Evolutionary conservation across 2,329 filamentous ascomycete species (phyloP), one percentile per base, ranked within the genome.

Genomic region (Emergomyces pasteurianus): DNA sequence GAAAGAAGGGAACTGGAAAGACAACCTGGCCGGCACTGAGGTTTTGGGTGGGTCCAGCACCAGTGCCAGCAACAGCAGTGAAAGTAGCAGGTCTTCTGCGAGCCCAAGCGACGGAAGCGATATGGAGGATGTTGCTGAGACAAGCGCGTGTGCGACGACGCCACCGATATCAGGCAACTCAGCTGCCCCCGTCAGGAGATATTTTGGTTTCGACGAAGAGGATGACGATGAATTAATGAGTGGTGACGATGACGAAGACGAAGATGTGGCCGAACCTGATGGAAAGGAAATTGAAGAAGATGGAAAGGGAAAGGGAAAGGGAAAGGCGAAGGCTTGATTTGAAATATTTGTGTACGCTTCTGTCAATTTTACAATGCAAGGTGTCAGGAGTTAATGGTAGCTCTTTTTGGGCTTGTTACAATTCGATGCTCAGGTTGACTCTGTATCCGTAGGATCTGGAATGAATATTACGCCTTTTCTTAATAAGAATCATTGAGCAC

Each of bases 1-100:
- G 64, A 87, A 90, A 65, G 86, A 86, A 43, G 77, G 75, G 9
- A 66, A 65, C 47, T 78, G 76, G 72, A 75, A 73, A 55, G 75
- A 79, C 62, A 75, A 74, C 60, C 68, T 78, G 58, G 72, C 70
- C 31, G 74, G 73, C 53, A 63, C 65, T 3, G 67, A 75, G 60
- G 69, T 73, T 23, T 68, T 71, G 36, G 61, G 58, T 23, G 73
- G 72, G 21, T 73, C 69, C 59, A 74, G 72, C 34, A 75, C 73
- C 66, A 72, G 74, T 36, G 76, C 71, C 46, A 75, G 75, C 52
- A 68, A 66, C 59, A 67, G 68, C n/a, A 71, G 67, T 61, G 67
- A 65, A 40, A 60, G 59, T 49, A 73, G 70, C 62, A 71, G 69
- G 18, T 65, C 68, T 8, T 71, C 69, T 21, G 63, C 64, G 28